Percentiles rank a stretch among this genome's conserved stretches.
phyloP scores from a whole-genome alignment of 2,329 filamentous ascomycete genomes.

The Eutypa lata region DNA sequence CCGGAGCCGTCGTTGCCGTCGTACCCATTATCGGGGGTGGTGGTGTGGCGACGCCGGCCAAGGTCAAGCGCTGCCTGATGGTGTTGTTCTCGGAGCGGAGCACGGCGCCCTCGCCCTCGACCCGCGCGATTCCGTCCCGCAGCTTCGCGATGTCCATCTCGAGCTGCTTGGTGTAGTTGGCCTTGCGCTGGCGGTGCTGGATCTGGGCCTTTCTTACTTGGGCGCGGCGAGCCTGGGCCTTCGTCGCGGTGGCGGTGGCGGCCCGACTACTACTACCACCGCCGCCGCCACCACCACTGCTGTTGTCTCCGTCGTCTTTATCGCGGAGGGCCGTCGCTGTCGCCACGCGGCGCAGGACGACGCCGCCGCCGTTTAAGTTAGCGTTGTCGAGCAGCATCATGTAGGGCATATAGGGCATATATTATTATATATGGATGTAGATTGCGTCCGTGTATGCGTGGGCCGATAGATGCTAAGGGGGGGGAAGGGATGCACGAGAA shows the following conservation, averaged over 20 bases:
- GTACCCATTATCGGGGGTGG: not conserved
- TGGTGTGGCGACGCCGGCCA: conserved; percentile 12
- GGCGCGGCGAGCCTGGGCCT: conserved; percentile 44
- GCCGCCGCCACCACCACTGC: conserved; percentile 1
- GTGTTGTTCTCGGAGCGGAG: conserved; percentile 42
- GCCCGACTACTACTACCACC: conserved; percentile 4
- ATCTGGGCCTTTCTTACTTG: conserved; percentile 54
- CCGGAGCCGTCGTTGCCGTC: conserved; percentile 1
- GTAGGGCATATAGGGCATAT: not conserved
- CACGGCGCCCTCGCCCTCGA: conserved; percentile 35
- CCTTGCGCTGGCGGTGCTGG: conserved; percentile 54
- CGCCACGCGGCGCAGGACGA: not conserved
- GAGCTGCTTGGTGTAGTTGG: conserved; percentile 52
- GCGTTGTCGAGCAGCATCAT: not conserved
- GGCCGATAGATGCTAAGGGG: not conserved
- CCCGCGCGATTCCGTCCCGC: conserved; percentile 42
- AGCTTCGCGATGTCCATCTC: conserved; percentile 48
- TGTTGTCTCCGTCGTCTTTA: conserved; percentile 2
- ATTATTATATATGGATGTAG: not conserved
- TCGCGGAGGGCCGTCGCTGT: not conserved
- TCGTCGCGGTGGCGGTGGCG: conserved; percentile 27
- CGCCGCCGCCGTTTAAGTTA: not conserved
- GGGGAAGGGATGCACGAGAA: not conserved
- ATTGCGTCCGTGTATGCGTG: not conserved
- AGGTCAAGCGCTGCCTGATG: conserved; percentile 34